These are phyloP conservation scores for Phragmites australis DNA, from an alignment of 176 grass and related monocot species.

Conservation along the genomic window DNA sequence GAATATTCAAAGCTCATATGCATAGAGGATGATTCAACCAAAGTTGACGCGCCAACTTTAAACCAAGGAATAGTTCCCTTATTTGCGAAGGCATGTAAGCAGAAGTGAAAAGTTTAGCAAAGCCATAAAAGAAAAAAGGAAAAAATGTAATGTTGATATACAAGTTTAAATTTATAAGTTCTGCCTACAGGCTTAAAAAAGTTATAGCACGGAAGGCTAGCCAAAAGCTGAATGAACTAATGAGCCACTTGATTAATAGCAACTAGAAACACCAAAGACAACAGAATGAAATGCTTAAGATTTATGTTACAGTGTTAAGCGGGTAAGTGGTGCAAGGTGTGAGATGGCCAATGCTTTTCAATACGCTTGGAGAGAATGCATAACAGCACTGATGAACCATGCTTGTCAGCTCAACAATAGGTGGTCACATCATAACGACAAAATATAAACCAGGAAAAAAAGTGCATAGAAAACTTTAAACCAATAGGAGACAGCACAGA, in stretches of 20 bases:
- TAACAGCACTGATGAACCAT: not conserved
- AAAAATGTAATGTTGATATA: not conserved
- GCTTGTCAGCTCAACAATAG: not conserved
- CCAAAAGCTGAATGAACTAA: slow-evolving; percentile 18
- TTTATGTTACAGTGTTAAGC: not conserved
- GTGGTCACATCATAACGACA: not conserved
- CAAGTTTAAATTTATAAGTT: slow-evolving; percentile 4
- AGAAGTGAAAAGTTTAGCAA: not conserved
- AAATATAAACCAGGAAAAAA: not conserved
- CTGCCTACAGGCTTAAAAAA: not conserved
- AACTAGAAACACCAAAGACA: not conserved
- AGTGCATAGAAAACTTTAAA: not conserved
- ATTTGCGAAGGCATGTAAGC: not conserved
- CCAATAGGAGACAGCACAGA: slow-evolving; percentile 1
- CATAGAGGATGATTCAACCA: not conserved
- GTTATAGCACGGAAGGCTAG: not conserved
- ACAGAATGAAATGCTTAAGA: not conserved
- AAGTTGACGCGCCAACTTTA: not conserved
- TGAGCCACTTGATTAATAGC: not conserved
- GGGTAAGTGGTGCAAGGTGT: not conserved
- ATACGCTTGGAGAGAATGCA: not conserved
- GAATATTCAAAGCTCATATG: slow-evolving; percentile 3
- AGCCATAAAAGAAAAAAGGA: not conserved
- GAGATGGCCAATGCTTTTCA: not conserved
- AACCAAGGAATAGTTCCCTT: not conserved